Conservation (phyloP, 805 yeast genomes). For the Suhomyces kilbournensis region DNA sequence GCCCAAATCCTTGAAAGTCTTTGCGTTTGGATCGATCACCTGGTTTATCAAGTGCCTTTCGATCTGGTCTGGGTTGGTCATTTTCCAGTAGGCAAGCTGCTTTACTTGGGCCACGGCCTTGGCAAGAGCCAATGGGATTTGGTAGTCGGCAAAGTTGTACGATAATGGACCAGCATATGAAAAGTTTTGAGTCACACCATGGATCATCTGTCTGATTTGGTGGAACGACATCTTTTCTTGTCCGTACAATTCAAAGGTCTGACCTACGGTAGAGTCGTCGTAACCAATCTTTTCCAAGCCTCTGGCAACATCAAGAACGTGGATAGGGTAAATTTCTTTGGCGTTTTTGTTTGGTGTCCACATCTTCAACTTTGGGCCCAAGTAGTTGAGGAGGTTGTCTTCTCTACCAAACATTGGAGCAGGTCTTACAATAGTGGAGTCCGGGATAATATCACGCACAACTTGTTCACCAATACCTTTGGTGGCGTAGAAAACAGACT, state of each 20-base stretch:
- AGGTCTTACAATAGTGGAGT: conserved; percentile 82
- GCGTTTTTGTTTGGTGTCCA: conserved; percentile 65
- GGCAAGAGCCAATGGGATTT: conserved; percentile 44
- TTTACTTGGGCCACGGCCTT: conserved; percentile 44
- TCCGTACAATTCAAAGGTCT: conserved; percentile 72
- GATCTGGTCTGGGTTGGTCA: conserved; percentile 68
- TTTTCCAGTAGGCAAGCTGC: conserved; percentile 43
- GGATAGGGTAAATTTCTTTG: conserved; percentile 67
- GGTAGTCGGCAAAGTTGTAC: conserved; percentile 41
- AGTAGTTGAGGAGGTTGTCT: conserved; percentile 62
- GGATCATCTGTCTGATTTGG: conserved; percentile 69
- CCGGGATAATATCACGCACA: conserved; percentile 66
- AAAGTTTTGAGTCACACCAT: conserved; percentile 54
- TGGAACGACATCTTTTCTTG: conserved; percentile 58
- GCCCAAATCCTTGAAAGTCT: conserved; percentile 69
- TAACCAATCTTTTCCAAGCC: conserved; percentile 76
- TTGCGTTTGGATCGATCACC: conserved; percentile 54
- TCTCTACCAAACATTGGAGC: conserved; percentile 75
- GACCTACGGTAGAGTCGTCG: conserved; percentile 78
- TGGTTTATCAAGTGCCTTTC: conserved; percentile 74
- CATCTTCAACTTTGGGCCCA: conserved; percentile 54
- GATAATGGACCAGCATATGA: conserved; percentile 45
- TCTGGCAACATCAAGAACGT: conserved; percentile 71
- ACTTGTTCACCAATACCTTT: conserved; percentile 76
- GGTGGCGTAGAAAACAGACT: conserved; percentile 71